Conservation (phyloP, 2,329 filamentous ascomycete genomes). For the Acephala macrosclerotiorum region DNA sequence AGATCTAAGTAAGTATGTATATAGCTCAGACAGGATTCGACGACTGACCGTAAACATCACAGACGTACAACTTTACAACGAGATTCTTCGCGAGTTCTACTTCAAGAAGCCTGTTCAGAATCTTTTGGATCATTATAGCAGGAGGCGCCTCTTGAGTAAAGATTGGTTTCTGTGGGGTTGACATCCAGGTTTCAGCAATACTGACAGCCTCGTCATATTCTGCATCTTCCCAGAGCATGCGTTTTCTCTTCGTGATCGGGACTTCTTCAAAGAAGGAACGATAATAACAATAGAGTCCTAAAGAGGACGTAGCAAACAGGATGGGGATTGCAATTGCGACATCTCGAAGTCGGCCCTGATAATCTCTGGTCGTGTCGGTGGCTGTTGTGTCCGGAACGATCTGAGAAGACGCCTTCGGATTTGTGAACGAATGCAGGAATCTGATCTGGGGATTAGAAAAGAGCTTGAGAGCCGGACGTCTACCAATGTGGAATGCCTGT, state of each 20-base stretch:
- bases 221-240: slow-evolving; percentile 11
- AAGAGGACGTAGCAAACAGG: neutral
- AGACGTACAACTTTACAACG: slow-evolving; percentile 17
- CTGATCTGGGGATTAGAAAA: neutral
- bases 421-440: neutral
- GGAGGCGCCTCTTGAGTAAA: slow-evolving; percentile 7
- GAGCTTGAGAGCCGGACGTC: neutral
- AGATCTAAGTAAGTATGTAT: neutral
- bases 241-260: slow-evolving; percentile 16
- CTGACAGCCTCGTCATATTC: slow-evolving; percentile 13
- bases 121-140: neutral
- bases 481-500: neutral
- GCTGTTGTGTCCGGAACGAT: neutral
- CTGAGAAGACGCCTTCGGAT: neutral
- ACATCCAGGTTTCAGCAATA: neutral
- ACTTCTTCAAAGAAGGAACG: slow-evolving; percentile 6
- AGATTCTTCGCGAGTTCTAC: slow-evolving; percentile 2
- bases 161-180: slow-evolving; percentile 5
- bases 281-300: neutral
- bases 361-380: neutral
- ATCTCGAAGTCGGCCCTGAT: neutral
- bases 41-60: slow-evolving; percentile 11
- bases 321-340: neutral
- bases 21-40: neutral
- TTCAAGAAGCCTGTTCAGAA: slow-evolving; percentile 11